phyloP scores from a whole-genome alignment of 208 protist species.

The Leishmania turanica region DNA sequence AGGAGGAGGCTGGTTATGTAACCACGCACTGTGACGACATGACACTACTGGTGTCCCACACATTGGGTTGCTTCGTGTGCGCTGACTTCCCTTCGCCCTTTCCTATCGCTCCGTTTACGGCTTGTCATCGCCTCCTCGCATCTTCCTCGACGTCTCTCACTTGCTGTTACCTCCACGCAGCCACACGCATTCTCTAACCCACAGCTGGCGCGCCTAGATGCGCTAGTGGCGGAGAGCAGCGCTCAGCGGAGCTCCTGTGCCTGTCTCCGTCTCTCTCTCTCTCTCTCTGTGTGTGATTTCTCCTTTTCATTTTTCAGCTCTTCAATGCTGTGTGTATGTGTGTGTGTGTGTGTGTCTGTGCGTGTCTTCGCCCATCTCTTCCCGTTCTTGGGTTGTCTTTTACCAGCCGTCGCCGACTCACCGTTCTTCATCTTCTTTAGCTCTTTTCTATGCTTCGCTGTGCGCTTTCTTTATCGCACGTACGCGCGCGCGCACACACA shows the following conservation, averaged over 20 bases:
- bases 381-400: background rate
- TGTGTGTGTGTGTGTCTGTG: background rate
- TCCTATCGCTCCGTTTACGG: background rate
- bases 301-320: background rate
- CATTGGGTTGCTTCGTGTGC: background rate
- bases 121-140: background rate
- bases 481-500: background rate
- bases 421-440: background rate
- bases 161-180: background rate
- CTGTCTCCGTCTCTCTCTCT: background rate
- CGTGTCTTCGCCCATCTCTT: background rate
- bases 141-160: background rate
- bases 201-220: background rate
- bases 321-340: background rate
- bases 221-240: background rate
- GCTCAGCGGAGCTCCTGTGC: background rate
- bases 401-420: background rate
- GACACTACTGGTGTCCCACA: background rate
- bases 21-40: background rate
- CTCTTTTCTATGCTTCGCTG: background rate
- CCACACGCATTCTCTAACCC: background rate
- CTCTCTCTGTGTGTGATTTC: background rate
- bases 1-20: background rate
- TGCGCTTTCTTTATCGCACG: background rate
- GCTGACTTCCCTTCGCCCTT: background rate